phyloP scores from a whole-genome alignment of 1,284 basidiomycete species.

The Takashimella koratensis region DNA sequence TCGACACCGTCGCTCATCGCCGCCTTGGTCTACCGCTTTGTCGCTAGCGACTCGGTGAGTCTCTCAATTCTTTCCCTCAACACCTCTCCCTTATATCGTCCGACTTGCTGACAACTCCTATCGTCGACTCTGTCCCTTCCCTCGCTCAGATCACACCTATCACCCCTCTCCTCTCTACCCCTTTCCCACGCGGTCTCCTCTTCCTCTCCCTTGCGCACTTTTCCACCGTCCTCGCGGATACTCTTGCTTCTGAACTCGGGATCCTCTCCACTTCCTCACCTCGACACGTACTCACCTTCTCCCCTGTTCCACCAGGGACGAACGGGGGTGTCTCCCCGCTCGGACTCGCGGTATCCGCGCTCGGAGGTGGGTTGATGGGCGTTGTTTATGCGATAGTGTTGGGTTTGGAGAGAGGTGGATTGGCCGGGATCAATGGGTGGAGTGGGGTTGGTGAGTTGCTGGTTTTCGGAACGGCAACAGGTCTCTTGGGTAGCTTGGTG shows the following conservation, averaged over 20 bases:
- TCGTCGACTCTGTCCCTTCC: neutral
- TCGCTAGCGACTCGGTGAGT: conserved; percentile 17
- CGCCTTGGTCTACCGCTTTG: conserved; percentile 61
- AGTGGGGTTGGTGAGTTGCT: conserved; percentile 53
- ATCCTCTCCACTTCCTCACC: conserved; percentile 69
- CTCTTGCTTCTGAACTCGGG: conserved; percentile 57
- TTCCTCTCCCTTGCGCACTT: conserved; percentile 61
- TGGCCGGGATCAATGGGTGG: conserved; percentile 42
- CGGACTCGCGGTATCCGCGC: conserved; percentile 69
- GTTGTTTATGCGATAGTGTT: conserved; percentile 59
- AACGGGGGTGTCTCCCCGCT: conserved; percentile 79
- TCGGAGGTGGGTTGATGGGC: conserved; percentile 73
- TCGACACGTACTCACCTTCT: conserved; percentile 67
- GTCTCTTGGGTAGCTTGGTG: conserved; percentile 72
- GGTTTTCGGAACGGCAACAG: conserved; percentile 61
- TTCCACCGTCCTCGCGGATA: conserved; percentile 34
- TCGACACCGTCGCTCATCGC: conserved; percentile 67
- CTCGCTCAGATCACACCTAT: neutral
- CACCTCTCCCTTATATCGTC: conserved; percentile 47
- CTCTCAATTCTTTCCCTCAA: conserved; percentile 44
- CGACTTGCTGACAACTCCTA: no score
- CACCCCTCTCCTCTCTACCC: conserved; percentile 17
- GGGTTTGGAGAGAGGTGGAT: conserved; percentile 60
- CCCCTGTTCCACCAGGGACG: conserved; percentile 76
- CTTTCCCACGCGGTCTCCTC: conserved; percentile 45